phyloP scores from a whole-genome alignment of 75 land plant species.

The Picea glauca region DNA sequence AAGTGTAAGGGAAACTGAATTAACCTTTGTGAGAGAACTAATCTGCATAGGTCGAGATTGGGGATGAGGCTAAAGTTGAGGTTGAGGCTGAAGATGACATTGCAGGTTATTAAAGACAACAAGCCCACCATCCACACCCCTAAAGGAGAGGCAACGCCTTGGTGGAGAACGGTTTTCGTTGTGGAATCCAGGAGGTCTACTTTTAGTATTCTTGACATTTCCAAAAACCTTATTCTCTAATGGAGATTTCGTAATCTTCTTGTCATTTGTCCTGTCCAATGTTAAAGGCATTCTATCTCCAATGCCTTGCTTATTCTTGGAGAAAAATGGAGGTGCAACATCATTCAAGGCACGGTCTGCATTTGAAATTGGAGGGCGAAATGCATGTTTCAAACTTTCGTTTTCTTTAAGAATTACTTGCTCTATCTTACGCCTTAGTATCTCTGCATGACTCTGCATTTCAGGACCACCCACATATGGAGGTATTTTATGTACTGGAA shows the following conservation, averaged over 20 bases:
- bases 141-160: constrained; percentile 17
- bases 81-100: not conserved
- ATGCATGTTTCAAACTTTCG: not conserved
- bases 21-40: not conserved
- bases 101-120: not conserved
- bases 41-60: not conserved
- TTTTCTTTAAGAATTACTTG: constrained; percentile 11
- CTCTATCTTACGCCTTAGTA: constrained; percentile 16
- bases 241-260: not conserved
- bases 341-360: constrained; percentile 26
- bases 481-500: not conserved
- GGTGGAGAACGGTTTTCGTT: constrained; percentile 1
- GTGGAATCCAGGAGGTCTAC: not conserved
- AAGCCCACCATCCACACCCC: not conserved
- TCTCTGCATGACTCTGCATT: constrained; percentile 6
- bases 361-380: not conserved
- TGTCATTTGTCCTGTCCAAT: constrained; percentile 3
- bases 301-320: constrained; percentile 19
- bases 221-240: not conserved
- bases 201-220: constrained; percentile 1
- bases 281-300: constrained; percentile 11
- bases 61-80: not conserved
- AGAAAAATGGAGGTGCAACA: constrained; percentile 49
- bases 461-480: not conserved
- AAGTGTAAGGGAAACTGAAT: constrained; percentile 9